Percentiles rank a stretch among this genome's conserved stretches.
phyloP scores from a whole-genome alignment of 352 stramenopile species.

The Aphanomyces stellatus region DNA sequence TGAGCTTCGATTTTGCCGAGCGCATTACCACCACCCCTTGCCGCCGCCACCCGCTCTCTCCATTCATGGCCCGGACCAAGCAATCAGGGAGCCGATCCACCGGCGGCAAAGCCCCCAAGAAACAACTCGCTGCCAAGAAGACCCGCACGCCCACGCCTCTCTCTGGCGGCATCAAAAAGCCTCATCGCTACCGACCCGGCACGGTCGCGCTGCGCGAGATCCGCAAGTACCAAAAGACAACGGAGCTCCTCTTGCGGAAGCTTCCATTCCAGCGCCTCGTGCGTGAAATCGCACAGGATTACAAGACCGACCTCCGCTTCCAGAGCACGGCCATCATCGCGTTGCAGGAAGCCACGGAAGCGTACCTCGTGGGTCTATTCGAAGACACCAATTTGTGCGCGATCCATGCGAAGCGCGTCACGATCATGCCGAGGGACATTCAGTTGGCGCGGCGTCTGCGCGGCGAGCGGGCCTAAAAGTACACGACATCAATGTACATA shows the following conservation, averaged over 20 bases:
- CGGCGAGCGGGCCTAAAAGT: constrained; percentile 71
- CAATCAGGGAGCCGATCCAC: constrained; percentile 93
- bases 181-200: no score
- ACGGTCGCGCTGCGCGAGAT: no score
- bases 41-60: neutral
- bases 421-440: constrained; percentile 96
- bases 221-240: constrained; percentile 91
- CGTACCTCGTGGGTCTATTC: constrained; percentile 92
- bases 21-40: no score
- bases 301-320: constrained; percentile 95
- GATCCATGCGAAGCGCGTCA: constrained; percentile 94
- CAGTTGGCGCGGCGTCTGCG: constrained; percentile 90
- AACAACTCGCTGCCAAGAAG: constrained; percentile 89
- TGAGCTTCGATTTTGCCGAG: no score
- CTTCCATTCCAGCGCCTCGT: constrained; percentile 85
- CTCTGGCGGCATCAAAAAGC: constrained; percentile 89
- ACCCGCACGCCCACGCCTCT: constrained; percentile 82
- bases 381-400: constrained; percentile 94
- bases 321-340: constrained; percentile 90
- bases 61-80: constrained; percentile 92
- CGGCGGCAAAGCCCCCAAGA: constrained; percentile 88
- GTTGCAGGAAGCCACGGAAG: constrained; percentile 88
- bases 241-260: constrained; percentile 88
- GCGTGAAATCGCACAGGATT: constrained; percentile 93
- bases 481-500: neutral